phyloP scores from a whole-genome alignment of 768 basidiomycete species.

The Ephemerocybe angulata region DNA sequence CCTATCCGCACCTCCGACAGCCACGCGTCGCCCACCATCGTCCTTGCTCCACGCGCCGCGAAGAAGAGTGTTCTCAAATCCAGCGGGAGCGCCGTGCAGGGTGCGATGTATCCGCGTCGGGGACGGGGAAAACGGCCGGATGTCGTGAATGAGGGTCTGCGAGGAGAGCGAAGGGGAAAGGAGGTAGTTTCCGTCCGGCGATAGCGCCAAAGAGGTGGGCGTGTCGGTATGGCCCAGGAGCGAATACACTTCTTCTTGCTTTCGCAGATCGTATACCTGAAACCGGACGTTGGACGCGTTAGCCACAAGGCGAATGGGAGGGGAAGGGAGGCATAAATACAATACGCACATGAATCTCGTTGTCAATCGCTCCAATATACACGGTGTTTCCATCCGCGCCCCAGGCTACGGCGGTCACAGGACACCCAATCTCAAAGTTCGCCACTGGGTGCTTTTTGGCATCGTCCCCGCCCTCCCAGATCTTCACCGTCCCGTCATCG shows the following conservation, averaged over 20 bases:
- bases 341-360: constrained; percentile 84
- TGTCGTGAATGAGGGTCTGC: constrained; percentile 84
- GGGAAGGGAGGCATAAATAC: neutral
- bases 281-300: constrained; percentile 4
- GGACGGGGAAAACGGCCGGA: constrained; percentile 89
- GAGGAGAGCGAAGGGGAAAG: constrained; percentile 91
- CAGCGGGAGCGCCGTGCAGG: constrained; percentile 83
- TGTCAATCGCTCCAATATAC: constrained; percentile 92
- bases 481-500: constrained; percentile 87
- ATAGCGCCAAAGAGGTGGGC: constrained; percentile 88
- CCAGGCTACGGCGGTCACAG: constrained; percentile 91
- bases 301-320: neutral
- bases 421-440: constrained; percentile 81
- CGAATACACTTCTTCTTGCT: constrained; percentile 73
- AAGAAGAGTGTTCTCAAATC: constrained; percentile 88
- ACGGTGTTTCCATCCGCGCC: constrained; percentile 85
- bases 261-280: constrained; percentile 88
- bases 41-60: constrained; percentile 85
- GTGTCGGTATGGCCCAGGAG: constrained; percentile 89
- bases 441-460: constrained; percentile 69
- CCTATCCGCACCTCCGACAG: constrained; percentile 87
- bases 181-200: constrained; percentile 83
- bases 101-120: constrained; percentile 78
- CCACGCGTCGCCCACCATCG: constrained; percentile 76
- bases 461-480: constrained; percentile 89